Evolutionary conservation across 2,329 filamentous ascomycete genomes (phyloP), one percentile per base, ranked within the genome.

Genomic region (Cordyceps javanica): DNA sequence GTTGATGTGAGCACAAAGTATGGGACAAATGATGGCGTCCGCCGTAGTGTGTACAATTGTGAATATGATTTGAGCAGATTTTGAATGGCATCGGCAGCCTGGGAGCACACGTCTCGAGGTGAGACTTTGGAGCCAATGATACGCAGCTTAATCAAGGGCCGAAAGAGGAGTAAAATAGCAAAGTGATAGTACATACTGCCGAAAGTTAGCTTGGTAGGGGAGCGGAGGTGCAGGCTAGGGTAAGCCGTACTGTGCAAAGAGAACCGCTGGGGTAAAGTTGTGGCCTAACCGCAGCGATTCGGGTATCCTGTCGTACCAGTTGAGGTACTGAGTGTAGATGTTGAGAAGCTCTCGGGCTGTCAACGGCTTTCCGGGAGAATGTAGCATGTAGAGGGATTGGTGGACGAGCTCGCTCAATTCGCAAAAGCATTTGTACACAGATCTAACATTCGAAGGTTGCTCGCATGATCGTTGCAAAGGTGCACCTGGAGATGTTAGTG

Each of bases 331-430:
- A 0, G 80, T 83, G 62, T 91, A 90, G 26, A 83, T 82, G 49
- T 76, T 78, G 9, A 89, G 73, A 2, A 91, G 73, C 39, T 82
- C 81, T 39, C 80, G 78, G 62, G 84, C 85, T 0, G 83, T 88
- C 45, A 90, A 75, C 5, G 82, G 82, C 57, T 81, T 79, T 14
- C 82, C 83, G 0, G 88, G 88, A 4, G 87, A 86, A 66, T 90
- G 88, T n/a, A 90, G 79, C 39, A 88, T 80, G 66, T 87, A 87
- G 21, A 89, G 76, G 30, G 85, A 87, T 63, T 88, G 81, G 67
- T 89, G 88, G 1, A 90, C 83, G 1, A 91, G 80, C 70, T 90
- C 87, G 61, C 86, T 89, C 52, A 91, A 77, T 65, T 87, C 83
- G 65, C 85, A 88, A 63, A 90, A 86, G 62, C 86, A 82, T 68